phyloP scores from a whole-genome alignment of 495 filamentous ascomycete species.

The Sabuloglossum arenarium region DNA sequence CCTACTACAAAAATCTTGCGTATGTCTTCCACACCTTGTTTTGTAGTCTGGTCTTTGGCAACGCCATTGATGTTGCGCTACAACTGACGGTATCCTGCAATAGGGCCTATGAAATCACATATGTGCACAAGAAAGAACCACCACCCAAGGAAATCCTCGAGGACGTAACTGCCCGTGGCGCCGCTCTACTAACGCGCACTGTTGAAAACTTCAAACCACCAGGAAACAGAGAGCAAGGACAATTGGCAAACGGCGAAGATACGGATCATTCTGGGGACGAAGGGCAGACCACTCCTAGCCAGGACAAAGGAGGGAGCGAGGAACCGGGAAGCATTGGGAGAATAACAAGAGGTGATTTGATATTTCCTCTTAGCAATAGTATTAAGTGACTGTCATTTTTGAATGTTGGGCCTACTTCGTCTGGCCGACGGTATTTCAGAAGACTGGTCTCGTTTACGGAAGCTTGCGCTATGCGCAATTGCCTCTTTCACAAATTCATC shows the following conservation, averaged over 20 bases:
- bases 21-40: conserved; percentile 8
- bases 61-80: neutral
- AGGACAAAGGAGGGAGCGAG: conserved; percentile 35
- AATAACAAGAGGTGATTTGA: conserved; percentile 31
- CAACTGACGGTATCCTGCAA: conserved; percentile 1
- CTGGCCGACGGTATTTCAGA: too few species aligned
- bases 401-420: too few species aligned
- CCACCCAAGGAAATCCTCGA: conserved; percentile 70
- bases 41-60: neutral
- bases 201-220: conserved; percentile 43
- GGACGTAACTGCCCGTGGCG: conserved; percentile 52
- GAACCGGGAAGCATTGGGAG: conserved; percentile 38
- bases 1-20: conserved; percentile 68
- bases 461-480: neutral
- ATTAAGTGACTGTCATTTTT: too few species aligned
- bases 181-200: conserved; percentile 52
- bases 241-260: conserved; percentile 20
- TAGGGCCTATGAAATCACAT: conserved; percentile 57
- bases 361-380: neutral
- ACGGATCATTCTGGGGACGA: conserved; percentile 35
- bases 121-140: conserved; percentile 48
- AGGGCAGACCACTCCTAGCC: conserved; percentile 31
- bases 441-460: too few species aligned
- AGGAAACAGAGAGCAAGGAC: conserved; percentile 15
- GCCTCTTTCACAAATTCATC: neutral